Evolutionary conservation across 108 stramenopile genomes (phyloP), one percentile per base, ranked within the genome.

Genomic region (Epipyxis sp.): DNA sequence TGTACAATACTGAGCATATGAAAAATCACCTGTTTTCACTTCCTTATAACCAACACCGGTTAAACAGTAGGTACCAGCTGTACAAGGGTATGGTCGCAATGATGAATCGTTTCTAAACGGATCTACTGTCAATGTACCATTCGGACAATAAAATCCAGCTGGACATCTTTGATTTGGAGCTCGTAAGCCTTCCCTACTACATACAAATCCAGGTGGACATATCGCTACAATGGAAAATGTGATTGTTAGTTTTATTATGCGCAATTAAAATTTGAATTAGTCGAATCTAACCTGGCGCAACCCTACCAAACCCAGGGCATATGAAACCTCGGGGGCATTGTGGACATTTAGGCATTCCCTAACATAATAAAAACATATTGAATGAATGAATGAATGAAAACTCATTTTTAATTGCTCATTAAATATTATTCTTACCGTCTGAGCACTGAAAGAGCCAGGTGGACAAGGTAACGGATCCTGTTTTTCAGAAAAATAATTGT

Each of bases 111-210:
- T 90, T 3, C 89, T 78, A 69, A 88, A 88, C 20, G 87, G 87
- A 34, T 90, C 89, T 44, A 82, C 80, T 2, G 93, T 92, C 54
- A 87, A 46, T 35, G 93, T 92, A 32, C 92, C 92, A 69, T 86
- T 90, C 45, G 65, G 83, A 76, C 93, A 94, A 81, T 90, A 94
- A 69, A 89, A 92, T 3, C 92, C 92, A 40, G 89, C 89, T 30
- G 91, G 89, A 74, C 91, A 90, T 29, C 50, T 50, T 6, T 81
- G 69, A 67, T 93, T 92, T 20, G 91, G 91, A 20, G 86, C 77
- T 0, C 83, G 59, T 3, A 93, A 83, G 25, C 87, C 86, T 35
- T 40, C 78, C 77, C 69, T 44, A 34, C 76, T 72, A 69, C 88
- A 89, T 29, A 78, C 78, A 62, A 69, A 88, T 1, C 89, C 91